Conservation (phyloP, 345 rosid genomes). For the Hibiscus trionum region DNA sequence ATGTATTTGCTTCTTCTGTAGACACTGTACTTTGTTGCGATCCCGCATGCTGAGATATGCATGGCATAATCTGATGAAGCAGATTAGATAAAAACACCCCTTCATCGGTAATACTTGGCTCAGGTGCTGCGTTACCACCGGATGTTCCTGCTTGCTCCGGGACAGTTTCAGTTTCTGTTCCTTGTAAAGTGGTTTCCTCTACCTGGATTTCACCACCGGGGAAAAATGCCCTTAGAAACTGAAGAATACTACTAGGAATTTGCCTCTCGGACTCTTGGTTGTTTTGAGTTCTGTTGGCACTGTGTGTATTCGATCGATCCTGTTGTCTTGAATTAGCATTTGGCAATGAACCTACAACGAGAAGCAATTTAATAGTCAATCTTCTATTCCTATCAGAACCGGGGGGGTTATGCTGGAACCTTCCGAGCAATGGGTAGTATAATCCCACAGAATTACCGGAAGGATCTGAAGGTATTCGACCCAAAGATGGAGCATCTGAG, state of each 20-base stretch:
- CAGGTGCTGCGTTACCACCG: slow-evolving; percentile 24
- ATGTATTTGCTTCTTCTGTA: slow-evolving; percentile 27
- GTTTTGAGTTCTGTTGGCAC: slow-evolving; percentile 24
- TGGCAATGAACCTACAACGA: slow-evolving; percentile 32
- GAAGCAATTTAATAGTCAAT: not conserved
- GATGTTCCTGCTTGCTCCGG: slow-evolving; percentile 26
- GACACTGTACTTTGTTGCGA: slow-evolving; percentile 19
- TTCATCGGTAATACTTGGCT: slow-evolving; percentile 36
- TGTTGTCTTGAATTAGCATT: slow-evolving; percentile 28
- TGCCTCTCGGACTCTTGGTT: slow-evolving; percentile 43
- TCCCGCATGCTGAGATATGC: slow-evolving; percentile 32
- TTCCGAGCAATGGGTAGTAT: slow-evolving; percentile 20
- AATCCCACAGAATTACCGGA: slow-evolving; percentile 33
- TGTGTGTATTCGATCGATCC: slow-evolving; percentile 29
- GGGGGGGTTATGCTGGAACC: slow-evolving; percentile 30
- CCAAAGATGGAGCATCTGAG: slow-evolving; percentile 32
- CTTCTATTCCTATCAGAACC: too few relatives aligned
- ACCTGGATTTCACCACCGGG: slow-evolving; percentile 52
- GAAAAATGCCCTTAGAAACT: slow-evolving; percentile 42
- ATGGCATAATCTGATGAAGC: slow-evolving; percentile 61
- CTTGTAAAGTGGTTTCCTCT: slow-evolving; percentile 30
- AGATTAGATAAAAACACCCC: slow-evolving; percentile 55
- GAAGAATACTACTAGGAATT: slow-evolving; percentile 35
- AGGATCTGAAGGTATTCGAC: slow-evolving; percentile 49
- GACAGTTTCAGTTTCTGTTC: slow-evolving; percentile 24